Conservation (phyloP, 2,329 filamentous ascomycete genomes). For the Pseudocercospora vitis region DNA sequence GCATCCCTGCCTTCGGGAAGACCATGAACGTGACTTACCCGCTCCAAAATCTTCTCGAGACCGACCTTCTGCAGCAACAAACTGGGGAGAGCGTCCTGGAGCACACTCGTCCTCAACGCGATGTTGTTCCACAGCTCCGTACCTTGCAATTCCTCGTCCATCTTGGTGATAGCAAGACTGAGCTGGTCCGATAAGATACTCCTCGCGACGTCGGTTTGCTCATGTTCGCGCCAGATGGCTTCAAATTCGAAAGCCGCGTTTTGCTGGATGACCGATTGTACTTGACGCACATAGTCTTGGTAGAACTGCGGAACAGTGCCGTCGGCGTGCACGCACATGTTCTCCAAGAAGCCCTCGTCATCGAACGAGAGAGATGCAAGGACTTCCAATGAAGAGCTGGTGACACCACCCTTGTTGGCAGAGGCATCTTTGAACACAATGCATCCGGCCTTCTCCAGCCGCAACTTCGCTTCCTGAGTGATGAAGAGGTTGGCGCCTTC, state of each 20-base stretch:
- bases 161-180: slow-evolving; percentile 87
- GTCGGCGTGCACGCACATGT: slow-evolving; percentile 85
- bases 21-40: slow-evolving; percentile 54
- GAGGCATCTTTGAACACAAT: slow-evolving; percentile 97
- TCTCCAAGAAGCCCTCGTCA: slow-evolving; percentile 78
- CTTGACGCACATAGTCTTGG: slow-evolving; percentile 84
- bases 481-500: slow-evolving; percentile 99
- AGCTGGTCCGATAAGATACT: slow-evolving; percentile 90
- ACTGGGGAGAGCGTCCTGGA: slow-evolving; percentile 81
- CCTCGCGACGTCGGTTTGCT: slow-evolving; percentile 73
- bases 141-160: slow-evolving; percentile 93
- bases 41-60: slow-evolving; percentile 78
- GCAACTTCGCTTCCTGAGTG: slow-evolving; percentile 94
- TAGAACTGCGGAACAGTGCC: slow-evolving; percentile 88
- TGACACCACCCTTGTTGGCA: slow-evolving; percentile 98
- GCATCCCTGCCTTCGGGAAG: slow-evolving; percentile 7
- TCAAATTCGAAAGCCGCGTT: slow-evolving; percentile 95
- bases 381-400: slow-evolving; percentile 93
- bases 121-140: slow-evolving; percentile 88
- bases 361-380: slow-evolving; percentile 93
- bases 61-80: slow-evolving; percentile 87
- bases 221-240: slow-evolving; percentile 94
- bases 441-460: slow-evolving; percentile 91
- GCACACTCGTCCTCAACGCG: slow-evolving; percentile 71
- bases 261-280: slow-evolving; percentile 85